Base-by-base conservation (phyloP, 108 stramenopile species). In the Skeletonema menzelii region DNA sequence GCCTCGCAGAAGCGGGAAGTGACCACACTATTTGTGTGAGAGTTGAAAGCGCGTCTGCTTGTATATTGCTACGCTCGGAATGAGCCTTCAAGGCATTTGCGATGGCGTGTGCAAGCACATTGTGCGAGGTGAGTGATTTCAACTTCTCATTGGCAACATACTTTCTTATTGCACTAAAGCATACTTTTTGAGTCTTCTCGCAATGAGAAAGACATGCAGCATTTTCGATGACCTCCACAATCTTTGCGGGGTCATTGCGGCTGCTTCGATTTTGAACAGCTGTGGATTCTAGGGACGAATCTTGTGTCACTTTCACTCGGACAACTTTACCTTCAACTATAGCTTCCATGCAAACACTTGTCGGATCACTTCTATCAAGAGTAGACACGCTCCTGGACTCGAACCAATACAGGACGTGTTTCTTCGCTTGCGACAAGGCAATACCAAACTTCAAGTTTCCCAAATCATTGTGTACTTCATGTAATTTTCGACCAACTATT, bases 11-110 rank as follows among this genome's bases (percentile, higher is more conserved):
- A 24, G 19, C 57, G 11, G 70, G 77, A 64, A 30, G 38, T 26
- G 35, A 44, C 69, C 77, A 70, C 17, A 31, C 40, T 5, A 78
- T 66, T 38, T 78, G 70, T 27, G 59, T 40, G 61, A 78, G 49
- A 5, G 77, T 67, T 8, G 15, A 49, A 3, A 78, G 65, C 20
- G 70, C 64, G 37, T 78, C 70, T 10, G 59, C 65, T 42, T 78
- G 77, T 6, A 65, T 65, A 44, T 17, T 32, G 10, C 69, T 15
- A 26, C 40, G 12, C 4, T 34, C 55, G 12, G 27, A 3, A 38
- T 77, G 76, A 58, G 63, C 44, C 19, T 22, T 26, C 76, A 77
- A 59, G 8, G 69, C 56, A 56, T 46, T 65, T 5, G 17, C 14
- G 1, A 77, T 65, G 8, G 76, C 56, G 44, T 57, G 64, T 5